phyloP scores from a whole-genome alignment of 164 flowering plant genomes.

The Berberis vulgaris region DNA sequence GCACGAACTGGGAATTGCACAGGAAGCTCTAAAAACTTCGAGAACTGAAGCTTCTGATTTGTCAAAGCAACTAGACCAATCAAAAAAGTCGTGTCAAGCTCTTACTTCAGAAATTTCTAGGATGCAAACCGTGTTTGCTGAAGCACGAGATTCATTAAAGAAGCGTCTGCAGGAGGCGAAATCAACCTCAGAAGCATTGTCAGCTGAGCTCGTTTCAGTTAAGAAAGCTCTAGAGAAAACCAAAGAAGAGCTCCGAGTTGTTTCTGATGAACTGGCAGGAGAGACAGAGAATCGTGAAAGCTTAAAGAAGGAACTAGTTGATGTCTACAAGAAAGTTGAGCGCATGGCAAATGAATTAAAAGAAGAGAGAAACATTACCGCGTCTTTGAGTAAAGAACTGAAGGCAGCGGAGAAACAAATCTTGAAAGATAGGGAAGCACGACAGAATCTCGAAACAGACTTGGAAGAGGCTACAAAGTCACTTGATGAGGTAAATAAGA shows the following conservation, averaged over 20 bases:
- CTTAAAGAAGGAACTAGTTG: conserved; percentile 54
- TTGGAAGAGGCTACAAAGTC: conserved; percentile 70
- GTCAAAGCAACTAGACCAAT: conserved; percentile 31
- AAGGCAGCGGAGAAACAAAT: conserved; percentile 47
- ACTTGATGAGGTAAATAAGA: conserved; percentile 65
- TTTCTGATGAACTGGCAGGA: conserved; percentile 36
- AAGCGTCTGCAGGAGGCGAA: conserved; percentile 45
- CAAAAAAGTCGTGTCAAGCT: conserved; percentile 30
- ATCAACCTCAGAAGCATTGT: conserved; percentile 25
- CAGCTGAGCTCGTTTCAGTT: conserved; percentile 38
- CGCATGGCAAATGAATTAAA: conserved; percentile 30
- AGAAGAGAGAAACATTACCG: conserved; percentile 47
- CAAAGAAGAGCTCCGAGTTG: conserved; percentile 35
- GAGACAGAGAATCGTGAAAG: conserved; percentile 25
- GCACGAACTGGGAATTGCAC: conserved; percentile 34
- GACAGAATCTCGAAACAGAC: conserved; percentile 47
- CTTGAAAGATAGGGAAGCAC: conserved; percentile 43
- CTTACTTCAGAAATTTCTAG: conserved; percentile 50
- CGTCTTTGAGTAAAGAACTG: conserved; percentile 46
- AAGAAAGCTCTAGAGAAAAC: conserved; percentile 40
- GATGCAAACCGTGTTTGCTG: conserved; percentile 31
- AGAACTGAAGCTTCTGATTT: conserved; percentile 42
- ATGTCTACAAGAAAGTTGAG: conserved; percentile 46
- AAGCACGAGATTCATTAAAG: conserved; percentile 28
- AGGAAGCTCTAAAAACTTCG: conserved; percentile 38